These are phyloP conservation scores for Litchi chinensis DNA, from an alignment of 345 rosid species.

Conservation along the genomic window DNA sequence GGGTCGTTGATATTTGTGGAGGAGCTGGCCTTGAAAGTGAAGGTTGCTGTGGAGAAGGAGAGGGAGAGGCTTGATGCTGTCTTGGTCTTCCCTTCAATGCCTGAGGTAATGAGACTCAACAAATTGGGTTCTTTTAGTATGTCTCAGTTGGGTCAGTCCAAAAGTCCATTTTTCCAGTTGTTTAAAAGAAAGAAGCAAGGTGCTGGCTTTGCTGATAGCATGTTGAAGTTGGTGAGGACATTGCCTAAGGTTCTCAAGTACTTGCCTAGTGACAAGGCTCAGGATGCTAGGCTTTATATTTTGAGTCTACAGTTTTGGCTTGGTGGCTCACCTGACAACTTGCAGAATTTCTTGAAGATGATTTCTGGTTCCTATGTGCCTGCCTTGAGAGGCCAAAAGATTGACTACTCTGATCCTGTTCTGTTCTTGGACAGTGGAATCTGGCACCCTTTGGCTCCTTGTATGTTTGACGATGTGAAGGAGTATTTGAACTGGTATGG, in stretches of 20 bases:
- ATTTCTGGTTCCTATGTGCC: conserved; percentile 89
- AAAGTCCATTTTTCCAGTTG: conserved; percentile 88
- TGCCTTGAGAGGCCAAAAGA: conserved; percentile 69
- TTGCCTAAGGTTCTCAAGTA: conserved; percentile 96
- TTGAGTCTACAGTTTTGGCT: conserved; percentile 98
- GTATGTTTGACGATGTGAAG: conserved; percentile 94
- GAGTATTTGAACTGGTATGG: conserved; percentile 95
- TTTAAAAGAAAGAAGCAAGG: conserved; percentile 94
- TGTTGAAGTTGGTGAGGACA: conserved; percentile 95
- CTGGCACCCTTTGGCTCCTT: conserved; percentile 97
- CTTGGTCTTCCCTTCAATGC: conserved; percentile 98
- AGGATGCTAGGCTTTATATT: conserved; percentile 95
- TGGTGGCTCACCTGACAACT: conserved; percentile 93
- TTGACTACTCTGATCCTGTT: conserved; percentile 89
- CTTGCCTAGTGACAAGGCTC: conserved; percentile 96
- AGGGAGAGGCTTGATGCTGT: conserved; percentile 97
- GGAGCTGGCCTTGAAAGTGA: conserved; percentile 90
- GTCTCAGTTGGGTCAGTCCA: conserved; percentile 97
- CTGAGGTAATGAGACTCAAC: conserved; percentile 97
- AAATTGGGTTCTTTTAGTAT: conserved; percentile 95
- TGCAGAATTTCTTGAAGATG: conserved; percentile 96
- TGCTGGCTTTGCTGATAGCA: conserved; percentile 93
- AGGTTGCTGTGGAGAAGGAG: conserved; percentile 88
- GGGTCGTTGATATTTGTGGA: conserved; percentile 95
- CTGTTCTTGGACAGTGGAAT: conserved; percentile 87